A percentile compares a stretch with the other conserved stretches of the same genome.
Conservation (phyloP, 2,329 filamentous ascomycete species). For the Fusarium pseudograminearum region DNA sequence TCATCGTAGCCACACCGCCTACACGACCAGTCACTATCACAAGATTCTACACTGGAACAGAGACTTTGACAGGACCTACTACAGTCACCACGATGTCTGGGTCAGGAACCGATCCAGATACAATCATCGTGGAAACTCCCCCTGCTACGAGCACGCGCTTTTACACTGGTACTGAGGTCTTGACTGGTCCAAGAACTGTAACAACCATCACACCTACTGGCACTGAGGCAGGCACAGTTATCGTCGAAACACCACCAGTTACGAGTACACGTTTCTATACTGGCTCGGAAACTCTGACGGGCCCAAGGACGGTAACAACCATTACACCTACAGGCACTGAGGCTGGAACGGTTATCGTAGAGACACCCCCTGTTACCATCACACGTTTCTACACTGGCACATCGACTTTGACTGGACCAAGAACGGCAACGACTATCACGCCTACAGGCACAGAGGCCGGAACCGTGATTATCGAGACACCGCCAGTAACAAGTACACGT, state of each 20-base stretch:
- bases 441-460: not conserved
- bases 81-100: not conserved
- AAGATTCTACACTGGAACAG: not conserved
- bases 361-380: not conserved
- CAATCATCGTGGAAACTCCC: not conserved
- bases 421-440: not conserved
- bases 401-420: not conserved
- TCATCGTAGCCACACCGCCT: constrained; percentile 1
- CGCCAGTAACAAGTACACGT: not conserved
- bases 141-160: not conserved
- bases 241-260: not conserved
- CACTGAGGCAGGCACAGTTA: not conserved
- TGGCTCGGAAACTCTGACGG: not conserved
- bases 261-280: not conserved
- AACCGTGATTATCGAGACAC: not conserved
- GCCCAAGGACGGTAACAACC: not conserved
- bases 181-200: not conserved
- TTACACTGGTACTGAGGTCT: not conserved
- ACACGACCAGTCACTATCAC: not conserved
- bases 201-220: not conserved
- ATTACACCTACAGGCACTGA: fast-evolving
- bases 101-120: not conserved
- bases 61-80: not conserved
- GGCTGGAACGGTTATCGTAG: not conserved
- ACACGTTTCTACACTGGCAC: not conserved